Evolutionary conservation across 495 filamentous ascomycete species (phyloP), one percentile per base, ranked within the genome.

Genomic region (Parmelia sp.): DNA sequence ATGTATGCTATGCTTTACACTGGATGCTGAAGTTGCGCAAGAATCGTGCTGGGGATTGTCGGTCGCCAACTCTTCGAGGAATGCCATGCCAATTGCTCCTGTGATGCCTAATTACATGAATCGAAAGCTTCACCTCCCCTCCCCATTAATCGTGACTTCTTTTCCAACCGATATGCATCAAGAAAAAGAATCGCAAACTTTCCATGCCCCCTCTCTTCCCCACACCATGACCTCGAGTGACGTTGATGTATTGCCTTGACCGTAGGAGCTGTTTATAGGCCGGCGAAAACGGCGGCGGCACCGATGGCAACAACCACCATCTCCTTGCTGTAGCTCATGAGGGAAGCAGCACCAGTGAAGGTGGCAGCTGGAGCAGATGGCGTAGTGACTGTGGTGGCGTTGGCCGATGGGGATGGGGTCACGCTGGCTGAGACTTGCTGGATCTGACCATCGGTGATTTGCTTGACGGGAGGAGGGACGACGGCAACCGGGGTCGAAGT

Each of bases 281-380:
- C 65, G 57, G 77, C 61, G 49, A 81, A 60, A 42, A 77, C 78
- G 45, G 78, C 80, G 60, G 76, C 72, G 53, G 76, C 79, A 60
- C 78, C 62, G 10, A 74, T 72, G 71, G 74, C 80, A 33, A 71
- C 79, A 29, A 73, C 68, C 49, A 77, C 64, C 8, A 69, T 68
- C 53, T 74, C 75, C 23, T 74, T 70, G 44, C 66, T 78, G 72
- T 61, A 70, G 66, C 72, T 68, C 35, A 77, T 65, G 31, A 73
- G 71, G 35, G 71, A 69, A 53, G 65, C 72, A 39, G 69, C 66
- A 27, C 73, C 70, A 9, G 64, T 61, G 53, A 76, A 75, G 9
- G 72, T 49, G 39, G 74, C 67, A 21, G 71, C 37, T 53, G 69
- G 51, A 14, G 69, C 14, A 21, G 51, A 31, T 55, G 51, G 44